Percentiles rank a stretch among this genome's conserved stretches.
Conservation (phyloP, 352 stramenopile species). For the Phytophthora sansomeana region DNA sequence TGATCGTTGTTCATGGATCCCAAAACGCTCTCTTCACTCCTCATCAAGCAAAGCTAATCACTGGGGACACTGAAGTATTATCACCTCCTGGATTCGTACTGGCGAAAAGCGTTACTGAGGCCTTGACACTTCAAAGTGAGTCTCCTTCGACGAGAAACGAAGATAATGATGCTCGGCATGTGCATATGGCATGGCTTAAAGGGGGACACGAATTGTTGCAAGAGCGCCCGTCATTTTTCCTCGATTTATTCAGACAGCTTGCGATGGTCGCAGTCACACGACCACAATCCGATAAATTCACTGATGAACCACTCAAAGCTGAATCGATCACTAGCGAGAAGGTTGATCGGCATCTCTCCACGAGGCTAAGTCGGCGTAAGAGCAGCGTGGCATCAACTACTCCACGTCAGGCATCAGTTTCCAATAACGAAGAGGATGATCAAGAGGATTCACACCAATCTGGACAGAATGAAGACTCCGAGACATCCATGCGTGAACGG, state of each 20-base stretch:
- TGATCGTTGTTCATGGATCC: constrained; percentile 71
- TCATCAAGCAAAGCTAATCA: constrained; percentile 44
- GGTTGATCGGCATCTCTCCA: neutral
- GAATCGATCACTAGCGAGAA: neutral
- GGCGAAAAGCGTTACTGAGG: constrained; percentile 19
- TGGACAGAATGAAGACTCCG: neutral
- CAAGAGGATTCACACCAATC: neutral
- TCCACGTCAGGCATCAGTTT: neutral
- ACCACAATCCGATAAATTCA: neutral
- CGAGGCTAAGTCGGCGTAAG: constrained; percentile 6
- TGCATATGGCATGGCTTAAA: constrained; percentile 80
- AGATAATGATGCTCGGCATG: constrained; percentile 11
- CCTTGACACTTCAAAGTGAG: constrained; percentile 12
- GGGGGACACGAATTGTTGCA: constrained; percentile 77
- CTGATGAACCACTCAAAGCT: neutral
- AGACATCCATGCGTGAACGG: constrained; percentile 2
- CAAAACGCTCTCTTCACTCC: constrained; percentile 55
- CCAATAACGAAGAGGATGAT: neutral
- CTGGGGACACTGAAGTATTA: neutral
- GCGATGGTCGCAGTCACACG: constrained; percentile 7
- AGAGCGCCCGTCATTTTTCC: constrained; percentile 62
- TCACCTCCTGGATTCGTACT: constrained; percentile 13
- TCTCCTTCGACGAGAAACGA: neutral
- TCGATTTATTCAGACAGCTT: constrained; percentile 63
- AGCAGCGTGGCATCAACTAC: neutral